phyloP scores from a whole-genome alignment of 257 asterid genomes.

The Solanum arcanum region DNA sequence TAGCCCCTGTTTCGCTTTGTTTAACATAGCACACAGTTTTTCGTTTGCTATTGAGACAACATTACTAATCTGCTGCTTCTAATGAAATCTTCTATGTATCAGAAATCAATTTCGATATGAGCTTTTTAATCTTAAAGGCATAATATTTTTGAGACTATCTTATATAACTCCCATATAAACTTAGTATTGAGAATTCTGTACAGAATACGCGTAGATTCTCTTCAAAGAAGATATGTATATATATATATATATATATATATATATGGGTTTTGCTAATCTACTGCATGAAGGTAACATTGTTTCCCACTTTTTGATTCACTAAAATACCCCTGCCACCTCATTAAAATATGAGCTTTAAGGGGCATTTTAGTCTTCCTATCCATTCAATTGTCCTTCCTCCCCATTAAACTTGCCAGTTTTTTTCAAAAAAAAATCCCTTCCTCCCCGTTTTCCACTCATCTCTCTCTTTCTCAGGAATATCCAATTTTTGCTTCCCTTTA shows the following conservation, averaged over 20 bases:
- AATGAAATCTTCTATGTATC: not conserved
- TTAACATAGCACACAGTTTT: not conserved
- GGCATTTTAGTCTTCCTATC: not conserved
- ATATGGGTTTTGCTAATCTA: not conserved
- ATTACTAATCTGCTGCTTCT: not conserved
- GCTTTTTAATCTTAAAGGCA: not conserved
- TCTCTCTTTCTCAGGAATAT: not conserved
- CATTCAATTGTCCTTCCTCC: not conserved
- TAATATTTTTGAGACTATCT: not conserved
- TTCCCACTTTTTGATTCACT: not conserved
- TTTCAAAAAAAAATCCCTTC: not conserved
- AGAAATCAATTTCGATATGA: not conserved
- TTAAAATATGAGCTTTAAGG: not conserved
- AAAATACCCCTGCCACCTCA: not conserved
- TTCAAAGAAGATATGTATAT: not conserved
- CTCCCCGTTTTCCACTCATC: not conserved
- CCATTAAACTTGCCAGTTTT: not conserved
- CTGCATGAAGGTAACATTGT: not conserved
- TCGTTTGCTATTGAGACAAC: not conserved
- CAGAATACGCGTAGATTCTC: not conserved
- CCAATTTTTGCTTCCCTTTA: not conserved
- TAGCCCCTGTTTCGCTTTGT: not conserved
- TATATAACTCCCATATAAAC: not conserved
- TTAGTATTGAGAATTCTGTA: not conserved
- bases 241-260: not conserved